Base-by-base conservation (phyloP, 768 basidiomycete genomes). In the Russula brevipes region DNA sequence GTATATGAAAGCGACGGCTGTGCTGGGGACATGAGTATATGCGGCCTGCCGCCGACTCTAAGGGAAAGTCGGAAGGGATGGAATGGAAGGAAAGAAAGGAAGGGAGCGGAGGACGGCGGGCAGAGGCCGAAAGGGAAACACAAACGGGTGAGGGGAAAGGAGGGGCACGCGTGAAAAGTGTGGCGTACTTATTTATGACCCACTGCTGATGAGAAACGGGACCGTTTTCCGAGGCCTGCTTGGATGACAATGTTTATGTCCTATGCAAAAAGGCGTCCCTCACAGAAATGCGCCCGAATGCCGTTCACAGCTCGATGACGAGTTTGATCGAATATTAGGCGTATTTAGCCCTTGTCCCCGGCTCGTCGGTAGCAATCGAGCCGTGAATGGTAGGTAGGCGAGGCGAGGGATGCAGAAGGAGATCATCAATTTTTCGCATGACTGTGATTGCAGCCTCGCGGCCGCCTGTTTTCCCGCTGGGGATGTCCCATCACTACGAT, bases 121-220 rank as follows among this genome's bases (percentile, higher is more conserved):
- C 0, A n/a, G 35, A 17, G n/a, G 6, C 7, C 19, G 58, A 35
- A 1, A 35, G 46, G 11, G 8, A 14, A 12, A 0, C 38, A 3
- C 5, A 39, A 6, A n/a, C 11, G 24, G 8, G n/a, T 14, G 54
- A 19, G 36, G 35, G 42, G 30, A 33, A 31, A 33, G 53, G 3
- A 19, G 19, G 60, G 38, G 41, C 12, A 44, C 30, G 50, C 16
- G 5, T 2, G 3, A 12, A 17, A 38, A 9, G 35, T 31, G 55
- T 57, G 49, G 49, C 47, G 49, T 6, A 31, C 24, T 58, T 57
- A 51, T 62, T 52, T 57, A 57, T 62, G 4, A 19, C 35, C 54
- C 33, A 17, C 5, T 60, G 42, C 5, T 53, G 33, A 60, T 55
- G 60, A 51, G 19, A 45, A 42, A 31, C 12, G 44, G 52, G 39